Evolutionary conservation across 306 rosid species (phyloP), one percentile per base, ranked within the genome.

Genomic region (Vachellia pachyceras): DNA sequence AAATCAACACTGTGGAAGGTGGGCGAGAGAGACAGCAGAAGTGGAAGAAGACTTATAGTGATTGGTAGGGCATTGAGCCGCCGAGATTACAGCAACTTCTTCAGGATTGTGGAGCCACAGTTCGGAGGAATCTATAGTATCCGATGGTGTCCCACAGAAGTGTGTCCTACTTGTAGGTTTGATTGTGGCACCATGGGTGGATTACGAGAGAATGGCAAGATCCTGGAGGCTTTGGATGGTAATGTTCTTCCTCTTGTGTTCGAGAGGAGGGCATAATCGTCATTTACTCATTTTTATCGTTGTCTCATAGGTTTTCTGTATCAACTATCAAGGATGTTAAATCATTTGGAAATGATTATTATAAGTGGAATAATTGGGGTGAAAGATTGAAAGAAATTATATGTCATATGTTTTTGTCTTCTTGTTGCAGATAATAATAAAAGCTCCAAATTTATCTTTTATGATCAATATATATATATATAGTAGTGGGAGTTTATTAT

Each of bases 61-160:
- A 36, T 1, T 0, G 86, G 82, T 29, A 33, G 7, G 3, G 11
- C 14, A 1, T 2, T 7, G 5, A 6, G 9, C 1, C 69, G 17
- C 7, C 25, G 45, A 2, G 5, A 41, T 13, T 3, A 3, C 1
- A 5, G n/a, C 0, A 83, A 67, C 63, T 91, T 84, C 58, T 90
- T 90, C 41, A 74, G 84, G 39, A 65, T 90, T 33, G 80, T 1
- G 0, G 72, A 76, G 42, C 36, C 76, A 5, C 47, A 47, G 2
- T 46, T 0, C 1, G 29, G 0, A 50, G 85, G 78, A 0, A 12
- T 77, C 10, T 92, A 92, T 66, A 75, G 77, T 20, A 50, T 92
- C 12, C 6, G 0, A 13, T 90, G 90, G 91, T 92, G 97, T 42
- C 97, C 92, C 4, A 49, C 85, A 0, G 86, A 92, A 8, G 72